Evolutionary conservation across 2,329 filamentous ascomycete species (phyloP).

Genomic region (Penicillium rolfsii): DNA sequence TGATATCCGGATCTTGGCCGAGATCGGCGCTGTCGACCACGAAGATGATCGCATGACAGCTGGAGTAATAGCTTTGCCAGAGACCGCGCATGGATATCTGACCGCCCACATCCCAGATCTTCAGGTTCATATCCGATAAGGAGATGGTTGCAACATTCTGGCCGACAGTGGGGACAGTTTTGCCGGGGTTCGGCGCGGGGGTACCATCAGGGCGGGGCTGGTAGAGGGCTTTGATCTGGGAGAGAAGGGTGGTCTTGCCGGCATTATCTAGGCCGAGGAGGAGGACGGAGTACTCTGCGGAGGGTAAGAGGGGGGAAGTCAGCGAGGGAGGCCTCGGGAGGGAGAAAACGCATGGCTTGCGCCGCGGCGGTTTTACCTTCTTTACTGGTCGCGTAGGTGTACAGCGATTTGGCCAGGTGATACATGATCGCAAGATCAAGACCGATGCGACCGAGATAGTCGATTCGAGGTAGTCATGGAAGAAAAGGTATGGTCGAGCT

Average conservation of each 20-base stretch:
- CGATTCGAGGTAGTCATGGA: background rate
- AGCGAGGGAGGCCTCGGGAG: background rate
- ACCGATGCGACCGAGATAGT: conserved; percentile 22
- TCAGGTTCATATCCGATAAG: conserved; percentile 92
- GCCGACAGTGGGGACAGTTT: conserved; percentile 94
- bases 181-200: conserved; percentile 63
- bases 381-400: conserved; percentile 94
- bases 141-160: conserved; percentile 94
- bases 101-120: conserved; percentile 97
- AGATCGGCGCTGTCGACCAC: conserved; percentile 96
- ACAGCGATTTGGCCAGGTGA: conserved; percentile 91
- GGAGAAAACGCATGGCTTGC: background rate
- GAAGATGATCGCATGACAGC: conserved; percentile 95
- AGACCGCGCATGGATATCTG: conserved; percentile 85
- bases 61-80: conserved; percentile 95
- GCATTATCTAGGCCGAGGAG: conserved; percentile 97
- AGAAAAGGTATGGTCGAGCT: background rate
- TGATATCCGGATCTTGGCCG: conserved; percentile 74
- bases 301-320: background rate
- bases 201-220: conserved; percentile 46
- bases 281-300: conserved; percentile 89
- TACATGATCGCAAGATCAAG: conserved; percentile 67
- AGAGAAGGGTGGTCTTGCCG: conserved; percentile 96
- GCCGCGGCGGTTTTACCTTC: conserved; percentile 64
- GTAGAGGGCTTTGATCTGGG: conserved; percentile 92